These are phyloP conservation scores for Phyllosticta citrichinensis DNA, from an alignment of 2,329 filamentous ascomycete genomes.

Conservation along the genomic window DNA sequence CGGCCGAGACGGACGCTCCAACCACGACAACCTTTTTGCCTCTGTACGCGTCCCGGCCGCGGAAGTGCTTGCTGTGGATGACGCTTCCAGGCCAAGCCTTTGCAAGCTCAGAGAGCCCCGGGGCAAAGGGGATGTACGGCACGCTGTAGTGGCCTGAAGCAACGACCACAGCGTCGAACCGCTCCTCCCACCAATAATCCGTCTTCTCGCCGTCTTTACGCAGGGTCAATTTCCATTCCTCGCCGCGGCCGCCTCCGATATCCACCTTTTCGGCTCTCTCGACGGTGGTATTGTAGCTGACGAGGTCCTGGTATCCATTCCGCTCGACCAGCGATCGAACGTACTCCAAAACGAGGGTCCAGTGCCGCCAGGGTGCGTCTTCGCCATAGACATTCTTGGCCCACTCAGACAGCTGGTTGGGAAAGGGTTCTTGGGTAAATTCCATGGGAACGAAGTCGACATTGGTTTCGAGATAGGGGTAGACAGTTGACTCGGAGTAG, in stretches of 20 bases:
- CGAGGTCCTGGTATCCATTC: constrained; percentile 43
- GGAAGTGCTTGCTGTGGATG: constrained; percentile 46
- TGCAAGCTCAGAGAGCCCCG: constrained; percentile 41
- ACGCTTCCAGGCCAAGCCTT: constrained; percentile 39
- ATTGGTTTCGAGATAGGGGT: constrained; percentile 57
- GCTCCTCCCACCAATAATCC: constrained; percentile 54
- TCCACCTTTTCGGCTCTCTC: constrained; percentile 44
- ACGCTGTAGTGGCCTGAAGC: constrained; percentile 53
- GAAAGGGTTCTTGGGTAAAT: constrained; percentile 48
- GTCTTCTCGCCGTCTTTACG: constrained; percentile 27
- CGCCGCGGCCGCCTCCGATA: constrained; percentile 12
- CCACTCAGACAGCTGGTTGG: constrained; percentile 31
- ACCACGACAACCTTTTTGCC: constrained; percentile 46
- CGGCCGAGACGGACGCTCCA: constrained; percentile 54
- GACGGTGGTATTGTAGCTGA: constrained; percentile 51
- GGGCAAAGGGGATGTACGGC: constrained; percentile 44
- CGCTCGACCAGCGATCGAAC: constrained; percentile 43
- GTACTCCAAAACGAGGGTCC: constrained; percentile 47
- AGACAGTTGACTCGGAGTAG: constrained; percentile 50
- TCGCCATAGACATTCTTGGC: constrained; percentile 43
- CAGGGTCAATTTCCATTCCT: constrained; percentile 46
- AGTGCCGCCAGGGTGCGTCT: constrained; percentile 53
- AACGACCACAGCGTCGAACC: constrained; percentile 52
- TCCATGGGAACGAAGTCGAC: constrained; percentile 50
- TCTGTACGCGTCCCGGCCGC: constrained; percentile 36